Evolutionary conservation across 1,139 yeast species (phyloP), one percentile per base, ranked within the genome.

Genomic region (Taphrina sp.): DNA sequence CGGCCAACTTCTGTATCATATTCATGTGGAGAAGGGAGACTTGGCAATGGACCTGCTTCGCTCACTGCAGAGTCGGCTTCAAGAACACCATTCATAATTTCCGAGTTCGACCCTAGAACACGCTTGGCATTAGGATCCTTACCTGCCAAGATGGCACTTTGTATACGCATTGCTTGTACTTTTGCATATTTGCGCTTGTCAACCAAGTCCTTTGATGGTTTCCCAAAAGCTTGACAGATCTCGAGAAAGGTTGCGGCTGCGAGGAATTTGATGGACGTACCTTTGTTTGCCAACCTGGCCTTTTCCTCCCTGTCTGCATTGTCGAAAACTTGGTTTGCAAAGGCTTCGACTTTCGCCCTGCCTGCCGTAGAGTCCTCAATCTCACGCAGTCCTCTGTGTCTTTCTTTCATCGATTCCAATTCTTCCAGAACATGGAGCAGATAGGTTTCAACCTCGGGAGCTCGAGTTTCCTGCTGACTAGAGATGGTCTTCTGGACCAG

Each of bases 271-370:
- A 69, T 63, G 0, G 77, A 79, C 0, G 85, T 81, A 3, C 61
- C 55, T 33, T 10, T 20, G 5, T 42, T 36, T 10, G 59, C 26
- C 72, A 63, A 2, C 72, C 67, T 2, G 64, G 63, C 54, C 74
- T 74, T 39, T 66, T 67, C 14, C 71, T 77, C 80, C 16, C 66
- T 64, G 47, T 77, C 76, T 0, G 79, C 77, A 29, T 76, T 73
- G 55, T 79, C 81, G 68, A 83, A 83, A 34, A 88, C 74, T 59
- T 76, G 75, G 64, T 78, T 75, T 2, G 83, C 78, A 69, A 88
- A 87, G 51, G 75, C 73, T 62, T 80, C 74, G 2, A 85, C 81
- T 39, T 82, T 76, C 10, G 79, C 77, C 56, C 78, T 71, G 3
- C 88, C 79, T 14, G 80, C 70, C 14, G 75, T 77, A 61, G 79